These are phyloP conservation scores for Aspergillus coremiiformis DNA, from an alignment of 495 filamentous ascomycete genomes.

Conservation along the genomic window DNA sequence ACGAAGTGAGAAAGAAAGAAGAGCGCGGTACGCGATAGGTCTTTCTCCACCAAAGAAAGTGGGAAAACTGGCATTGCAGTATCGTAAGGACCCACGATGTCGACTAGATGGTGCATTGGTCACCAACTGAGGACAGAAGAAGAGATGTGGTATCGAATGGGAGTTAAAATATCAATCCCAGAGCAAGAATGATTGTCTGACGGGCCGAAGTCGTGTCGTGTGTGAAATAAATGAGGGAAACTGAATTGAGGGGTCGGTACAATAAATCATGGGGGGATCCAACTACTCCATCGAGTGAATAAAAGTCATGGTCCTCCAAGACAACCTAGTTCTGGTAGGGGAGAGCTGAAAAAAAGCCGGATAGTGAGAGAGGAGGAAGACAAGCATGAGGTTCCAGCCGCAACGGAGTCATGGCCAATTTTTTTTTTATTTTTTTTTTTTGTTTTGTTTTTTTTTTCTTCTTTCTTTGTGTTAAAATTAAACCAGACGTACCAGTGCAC, in stretches of 20 bases:
- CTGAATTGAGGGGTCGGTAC: neutral
- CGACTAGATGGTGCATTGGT: neutral
- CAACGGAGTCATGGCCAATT: neutral
- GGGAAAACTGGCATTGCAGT: neutral
- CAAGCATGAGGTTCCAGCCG: neutral
- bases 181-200: neutral
- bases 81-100: neutral
- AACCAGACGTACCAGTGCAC: slow-evolving; percentile 8
- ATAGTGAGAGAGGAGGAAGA: neutral
- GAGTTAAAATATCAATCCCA: neutral
- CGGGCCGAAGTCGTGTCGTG: neutral
- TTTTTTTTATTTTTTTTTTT: too few species aligned
- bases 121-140: neutral
- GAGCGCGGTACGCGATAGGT: neutral
- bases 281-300: neutral
- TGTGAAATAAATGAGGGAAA: neutral
- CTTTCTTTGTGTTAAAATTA: slow-evolving; percentile 14
- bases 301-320: neutral
- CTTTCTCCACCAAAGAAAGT: slow-evolving; percentile 1
- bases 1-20: neutral
- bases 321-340: neutral
- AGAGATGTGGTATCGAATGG: neutral
- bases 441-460: slow-evolving; percentile 1
- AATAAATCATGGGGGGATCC: neutral
- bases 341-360: neutral